phyloP scores from a whole-genome alignment of 2,329 filamentous ascomycete species.

The Eutypella sp. region DNA sequence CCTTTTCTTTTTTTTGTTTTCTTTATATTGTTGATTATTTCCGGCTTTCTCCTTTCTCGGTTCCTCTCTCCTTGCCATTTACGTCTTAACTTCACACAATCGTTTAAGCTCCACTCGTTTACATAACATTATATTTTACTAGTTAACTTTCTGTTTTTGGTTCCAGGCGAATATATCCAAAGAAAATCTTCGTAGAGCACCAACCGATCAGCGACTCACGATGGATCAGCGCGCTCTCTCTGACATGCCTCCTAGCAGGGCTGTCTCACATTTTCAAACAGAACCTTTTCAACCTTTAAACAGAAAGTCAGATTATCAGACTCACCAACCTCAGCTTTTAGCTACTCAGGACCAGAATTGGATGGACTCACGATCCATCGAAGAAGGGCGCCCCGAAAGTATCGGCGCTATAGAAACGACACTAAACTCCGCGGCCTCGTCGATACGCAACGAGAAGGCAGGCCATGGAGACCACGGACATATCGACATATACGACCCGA shows the following conservation, averaged over 20 bases:
- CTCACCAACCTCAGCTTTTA: background rate
- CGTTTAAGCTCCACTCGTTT: slow-evolving; percentile 1
- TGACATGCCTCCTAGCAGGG: background rate
- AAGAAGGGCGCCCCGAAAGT: slow-evolving; percentile 14
- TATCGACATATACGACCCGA: slow-evolving; percentile 25
- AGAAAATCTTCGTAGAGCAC: background rate
- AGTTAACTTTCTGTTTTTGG: slow-evolving; percentile 11
- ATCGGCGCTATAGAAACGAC: slow-evolving; percentile 8
- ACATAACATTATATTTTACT: slow-evolving; percentile 7
- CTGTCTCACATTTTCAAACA: slow-evolving; percentile 1
- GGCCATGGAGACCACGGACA: slow-evolving; percentile 8
- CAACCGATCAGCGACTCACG: slow-evolving; percentile 1
- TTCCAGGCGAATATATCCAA: background rate
- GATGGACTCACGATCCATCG: slow-evolving; percentile 4
- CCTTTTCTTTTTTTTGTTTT: background rate
- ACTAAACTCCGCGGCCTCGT: slow-evolving; percentile 17
- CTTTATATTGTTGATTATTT: slow-evolving; percentile 12
- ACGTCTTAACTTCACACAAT: background rate
- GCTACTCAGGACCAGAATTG: slow-evolving; percentile 4
- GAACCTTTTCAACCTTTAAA: too few species aligned
- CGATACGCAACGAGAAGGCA: slow-evolving; percentile 18
- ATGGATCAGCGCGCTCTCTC: slow-evolving; percentile 3
- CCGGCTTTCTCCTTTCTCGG: slow-evolving; percentile 14
- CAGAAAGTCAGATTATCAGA: too few species aligned
- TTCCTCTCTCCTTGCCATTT: background rate